Conservation (phyloP, 805 yeast species). For the Candida insectalens region DNA sequence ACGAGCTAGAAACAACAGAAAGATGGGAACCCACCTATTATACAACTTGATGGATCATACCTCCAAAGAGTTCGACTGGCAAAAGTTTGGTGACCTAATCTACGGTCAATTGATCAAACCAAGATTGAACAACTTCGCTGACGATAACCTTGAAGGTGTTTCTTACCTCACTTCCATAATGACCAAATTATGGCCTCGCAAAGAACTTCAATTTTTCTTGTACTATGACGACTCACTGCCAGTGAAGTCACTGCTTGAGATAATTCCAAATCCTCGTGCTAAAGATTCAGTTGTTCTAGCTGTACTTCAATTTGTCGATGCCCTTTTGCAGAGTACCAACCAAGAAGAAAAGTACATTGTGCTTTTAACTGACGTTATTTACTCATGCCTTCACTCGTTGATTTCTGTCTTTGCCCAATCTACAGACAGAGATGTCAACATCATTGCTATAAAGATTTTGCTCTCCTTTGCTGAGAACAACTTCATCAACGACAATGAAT, state of each 20-base stretch:
- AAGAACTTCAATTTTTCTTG: conserved; percentile 40
- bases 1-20: conserved; percentile 51
- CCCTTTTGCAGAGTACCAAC: conserved; percentile 31
- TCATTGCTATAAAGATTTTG: conserved; percentile 42
- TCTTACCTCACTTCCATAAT: conserved; percentile 67
- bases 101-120: conserved; percentile 49
- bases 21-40: conserved; percentile 56
- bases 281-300: conserved; percentile 55
- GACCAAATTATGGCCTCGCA: conserved; percentile 42
- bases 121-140: conserved; percentile 53
- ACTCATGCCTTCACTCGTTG: conserved; percentile 39
- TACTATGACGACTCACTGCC: conserved; percentile 47
- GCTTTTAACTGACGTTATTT: conserved; percentile 49
- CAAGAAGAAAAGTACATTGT: conserved; percentile 34
- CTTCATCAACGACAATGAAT: conserved; percentile 44
- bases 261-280: conserved; percentile 44
- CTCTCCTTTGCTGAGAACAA: conserved; percentile 46
- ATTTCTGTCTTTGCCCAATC: conserved; percentile 38
- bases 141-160: conserved; percentile 74
- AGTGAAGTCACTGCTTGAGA: conserved; percentile 41
- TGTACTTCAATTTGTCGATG: conserved; percentile 45
- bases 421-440: conserved; percentile 34
- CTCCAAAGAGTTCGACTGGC: conserved; percentile 49
- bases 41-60: conserved; percentile 43
- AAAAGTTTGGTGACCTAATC: conserved; percentile 36